A percentile compares a stretch with the other conserved stretches of the same genome.
Conservation (phyloP, 345 rosid genomes). For the Aquilaria malaccensis region DNA sequence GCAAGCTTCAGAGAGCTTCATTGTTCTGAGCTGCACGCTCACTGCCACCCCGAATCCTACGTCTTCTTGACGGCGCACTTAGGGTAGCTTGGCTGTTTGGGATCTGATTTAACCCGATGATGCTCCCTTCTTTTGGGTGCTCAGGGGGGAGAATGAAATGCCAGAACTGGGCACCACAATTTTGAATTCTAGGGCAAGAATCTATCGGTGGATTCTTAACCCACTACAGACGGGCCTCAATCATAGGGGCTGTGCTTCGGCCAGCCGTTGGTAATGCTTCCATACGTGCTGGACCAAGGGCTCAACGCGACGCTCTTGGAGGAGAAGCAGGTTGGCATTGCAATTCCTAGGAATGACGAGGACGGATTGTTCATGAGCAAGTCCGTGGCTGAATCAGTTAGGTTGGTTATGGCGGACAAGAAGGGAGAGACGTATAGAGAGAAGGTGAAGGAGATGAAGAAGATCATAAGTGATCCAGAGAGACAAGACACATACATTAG, state of each 20-base stretch:
- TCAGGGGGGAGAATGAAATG: conserved; percentile 7
- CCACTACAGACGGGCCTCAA: conserved; percentile 39
- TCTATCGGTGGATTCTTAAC: conserved; percentile 38
- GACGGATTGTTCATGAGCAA: conserved; percentile 33
- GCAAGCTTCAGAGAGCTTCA: conserved; percentile 57
- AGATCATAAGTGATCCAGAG: conserved; percentile 15
- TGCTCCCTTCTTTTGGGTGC: conserved; percentile 41
- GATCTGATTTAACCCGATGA: too few species aligned
- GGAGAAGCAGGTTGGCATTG: conserved; percentile 30
- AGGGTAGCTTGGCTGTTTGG: too few species aligned
- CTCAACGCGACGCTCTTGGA: conserved; percentile 29
- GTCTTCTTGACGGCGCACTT: too few species aligned
- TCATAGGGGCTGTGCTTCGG: conserved; percentile 33
- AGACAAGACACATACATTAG: conserved; percentile 11
- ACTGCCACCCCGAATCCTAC: too few species aligned
- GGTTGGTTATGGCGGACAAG: conserved; percentile 24
- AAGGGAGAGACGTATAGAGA: conserved; percentile 16
- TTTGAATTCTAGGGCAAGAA: conserved; percentile 26
- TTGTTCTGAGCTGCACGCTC: conserved; percentile 31
- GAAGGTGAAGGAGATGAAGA: conserved; percentile 18
- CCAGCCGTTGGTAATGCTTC: conserved; percentile 25
- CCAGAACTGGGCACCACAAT: conserved; percentile 38
- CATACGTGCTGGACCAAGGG: conserved; percentile 39
- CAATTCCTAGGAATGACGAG: conserved; percentile 23
- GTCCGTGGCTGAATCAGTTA: conserved; percentile 32